phyloP scores from a whole-genome alignment of 768 basidiomycete species.

The Suillus spraguei region DNA sequence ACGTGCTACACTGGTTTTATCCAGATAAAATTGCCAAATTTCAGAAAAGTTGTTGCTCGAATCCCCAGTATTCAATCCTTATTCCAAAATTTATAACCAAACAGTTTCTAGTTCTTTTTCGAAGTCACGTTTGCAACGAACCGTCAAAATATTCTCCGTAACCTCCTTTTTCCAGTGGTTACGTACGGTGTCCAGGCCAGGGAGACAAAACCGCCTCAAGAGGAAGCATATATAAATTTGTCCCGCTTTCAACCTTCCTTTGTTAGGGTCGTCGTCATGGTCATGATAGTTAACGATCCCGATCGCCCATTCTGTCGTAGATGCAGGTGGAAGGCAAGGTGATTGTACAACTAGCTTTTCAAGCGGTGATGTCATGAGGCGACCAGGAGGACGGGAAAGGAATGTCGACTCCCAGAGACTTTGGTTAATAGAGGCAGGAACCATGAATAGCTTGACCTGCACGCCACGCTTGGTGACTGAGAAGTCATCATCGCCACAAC shows the following conservation, averaged over 20 bases:
- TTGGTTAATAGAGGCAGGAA: background rate
- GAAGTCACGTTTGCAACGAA: background rate
- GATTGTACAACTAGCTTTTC: background rate
- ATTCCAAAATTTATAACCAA: background rate
- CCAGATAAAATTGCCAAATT: no score
- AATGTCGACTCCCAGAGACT: conserved; percentile 4
- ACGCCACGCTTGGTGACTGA: conserved; percentile 11
- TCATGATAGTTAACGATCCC: conserved; percentile 10
- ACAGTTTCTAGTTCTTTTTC: background rate
- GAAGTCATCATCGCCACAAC: conserved; percentile 5
- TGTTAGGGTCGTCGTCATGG: background rate
- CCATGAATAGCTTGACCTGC: conserved; percentile 8
- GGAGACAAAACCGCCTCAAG: background rate
- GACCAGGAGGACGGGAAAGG: background rate
- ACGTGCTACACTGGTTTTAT: no score
- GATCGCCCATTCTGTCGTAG: conserved; percentile 9
- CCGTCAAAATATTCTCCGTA: background rate
- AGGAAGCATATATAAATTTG: conserved; percentile 8
- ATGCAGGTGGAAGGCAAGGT: background rate
- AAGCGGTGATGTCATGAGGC: background rate
- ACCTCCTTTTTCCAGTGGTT: conserved; percentile 1
- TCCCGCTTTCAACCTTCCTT: background rate
- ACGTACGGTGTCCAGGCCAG: background rate
- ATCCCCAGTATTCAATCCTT: background rate
- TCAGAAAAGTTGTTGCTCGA: background rate